Base-by-base conservation (phyloP, 441 rosid species). In the Omphalea diandra region DNA sequence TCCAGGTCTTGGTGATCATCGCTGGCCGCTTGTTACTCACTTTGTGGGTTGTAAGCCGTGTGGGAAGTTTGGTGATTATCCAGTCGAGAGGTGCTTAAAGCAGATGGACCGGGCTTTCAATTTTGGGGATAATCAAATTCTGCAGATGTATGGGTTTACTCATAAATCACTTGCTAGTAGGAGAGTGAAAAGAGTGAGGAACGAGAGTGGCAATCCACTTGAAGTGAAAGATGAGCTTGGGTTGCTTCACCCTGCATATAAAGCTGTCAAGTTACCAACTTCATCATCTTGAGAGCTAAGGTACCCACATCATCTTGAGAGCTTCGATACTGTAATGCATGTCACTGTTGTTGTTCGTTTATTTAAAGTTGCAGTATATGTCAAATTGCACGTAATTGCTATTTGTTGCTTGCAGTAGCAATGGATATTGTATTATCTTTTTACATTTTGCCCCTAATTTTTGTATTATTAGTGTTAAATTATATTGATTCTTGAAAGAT, bases 21-120 rank as follows among this genome's bases (percentile, higher is more conserved):
- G 97, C 0, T 94, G 98, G 98, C 98, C 98, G 0, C 77, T 94
- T 0, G 97, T 94, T 27, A 91, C 98, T 35, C 98, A 94, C 79
- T 94, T 94, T 43, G 97, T 91, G 72, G 90, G 90, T 33, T 86
- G 90, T 70, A 84, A 86, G 74, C 88, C 88, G 7, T 84, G 90
- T 49, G 93, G 94, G 12, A 91, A 90, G 73, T 86, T 91, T 12
- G 91, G 97, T 29, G 97, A 91, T 80, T 88, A 90, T 72, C 88
- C 96, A 0, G 96, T 92, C 9, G 96, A 94, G 76, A 80, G 91
- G 69, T 94, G 97, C 83, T 79, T 88, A 76, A 83, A 85, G 82
- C 97, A 94, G 77, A 94, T 91, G 97, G 97, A 94, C 44, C 81
- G 94, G 9, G 87, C 99, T 1, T 94, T 90, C 70, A 92, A 88